Conservation (phyloP, 176 grass and related monocot species). For the Canna indica region DNA sequence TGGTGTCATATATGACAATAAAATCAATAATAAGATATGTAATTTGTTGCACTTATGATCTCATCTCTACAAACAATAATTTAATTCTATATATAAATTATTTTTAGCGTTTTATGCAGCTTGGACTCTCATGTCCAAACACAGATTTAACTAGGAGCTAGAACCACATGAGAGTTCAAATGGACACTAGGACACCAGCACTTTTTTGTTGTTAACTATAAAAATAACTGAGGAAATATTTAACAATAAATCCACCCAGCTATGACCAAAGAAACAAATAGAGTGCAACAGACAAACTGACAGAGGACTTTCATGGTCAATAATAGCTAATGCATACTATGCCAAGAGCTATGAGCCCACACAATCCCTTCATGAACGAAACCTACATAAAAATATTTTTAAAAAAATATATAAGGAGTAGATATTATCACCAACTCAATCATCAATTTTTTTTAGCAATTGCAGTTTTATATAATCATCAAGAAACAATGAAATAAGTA, state of each 20-base stretch:
- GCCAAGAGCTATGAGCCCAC: not conserved
- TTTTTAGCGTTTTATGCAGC: not conserved
- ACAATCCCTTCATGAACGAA: not conserved
- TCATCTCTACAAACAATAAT: not conserved
- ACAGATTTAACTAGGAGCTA: not conserved
- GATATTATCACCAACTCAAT: too few relatives aligned
- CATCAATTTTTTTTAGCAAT: not conserved
- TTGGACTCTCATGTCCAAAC: not conserved
- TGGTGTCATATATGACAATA: not conserved
- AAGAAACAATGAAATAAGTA: too few relatives aligned
- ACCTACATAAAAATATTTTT: too few relatives aligned
- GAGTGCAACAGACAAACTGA: not conserved
- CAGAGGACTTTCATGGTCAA: not conserved
- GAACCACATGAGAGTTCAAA: not conserved
- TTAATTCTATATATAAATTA: not conserved
- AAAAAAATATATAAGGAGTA: too few relatives aligned
- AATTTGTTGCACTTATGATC: not conserved
- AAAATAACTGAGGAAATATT: not conserved
- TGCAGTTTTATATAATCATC: not conserved
- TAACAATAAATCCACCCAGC: not conserved
- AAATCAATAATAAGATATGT: not conserved
- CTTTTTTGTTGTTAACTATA: not conserved
- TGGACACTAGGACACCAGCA: not conserved
- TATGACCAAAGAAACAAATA: too few relatives aligned
- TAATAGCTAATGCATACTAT: not conserved